These are phyloP conservation scores for Venturiaceae sp. DNA, from an alignment of 2,329 filamentous ascomycete species.

Conservation along the genomic window DNA sequence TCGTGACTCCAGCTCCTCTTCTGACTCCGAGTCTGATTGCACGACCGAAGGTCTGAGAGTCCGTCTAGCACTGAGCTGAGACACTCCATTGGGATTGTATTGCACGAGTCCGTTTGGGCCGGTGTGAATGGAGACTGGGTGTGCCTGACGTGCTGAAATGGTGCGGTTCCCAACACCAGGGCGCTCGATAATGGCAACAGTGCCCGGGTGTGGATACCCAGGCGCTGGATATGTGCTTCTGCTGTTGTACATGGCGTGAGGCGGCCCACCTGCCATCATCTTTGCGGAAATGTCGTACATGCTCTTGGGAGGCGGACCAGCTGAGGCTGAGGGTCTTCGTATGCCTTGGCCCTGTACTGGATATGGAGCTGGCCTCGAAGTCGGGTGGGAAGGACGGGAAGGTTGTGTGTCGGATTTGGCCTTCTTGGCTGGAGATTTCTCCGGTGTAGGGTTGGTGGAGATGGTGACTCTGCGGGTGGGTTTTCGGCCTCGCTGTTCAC, in stretches of 20 bases:
- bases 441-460: neutral
- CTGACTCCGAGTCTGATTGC: neutral
- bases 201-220: neutral
- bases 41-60: neutral
- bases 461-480: neutral
- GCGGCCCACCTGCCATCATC: neutral
- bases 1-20: neutral
- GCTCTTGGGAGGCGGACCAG: neutral
- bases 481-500: neutral
- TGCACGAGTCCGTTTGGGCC: neutral
- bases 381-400: neutral
- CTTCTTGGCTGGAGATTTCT: conserved; percentile 3
- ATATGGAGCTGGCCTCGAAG: neutral
- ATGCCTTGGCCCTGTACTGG: neutral
- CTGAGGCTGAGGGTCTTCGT: neutral
- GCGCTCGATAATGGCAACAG: neutral
- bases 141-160: neutral
- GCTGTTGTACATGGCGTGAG: neutral
- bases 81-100: neutral
- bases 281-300: conserved; percentile 1
- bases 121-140: neutral
- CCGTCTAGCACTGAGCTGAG: neutral
- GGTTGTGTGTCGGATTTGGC: neutral
- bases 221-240: neutral
- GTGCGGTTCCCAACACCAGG: neutral